phyloP scores from a whole-genome alignment of 257 asterid species.

The Schizonepeta tenuifolia region DNA sequence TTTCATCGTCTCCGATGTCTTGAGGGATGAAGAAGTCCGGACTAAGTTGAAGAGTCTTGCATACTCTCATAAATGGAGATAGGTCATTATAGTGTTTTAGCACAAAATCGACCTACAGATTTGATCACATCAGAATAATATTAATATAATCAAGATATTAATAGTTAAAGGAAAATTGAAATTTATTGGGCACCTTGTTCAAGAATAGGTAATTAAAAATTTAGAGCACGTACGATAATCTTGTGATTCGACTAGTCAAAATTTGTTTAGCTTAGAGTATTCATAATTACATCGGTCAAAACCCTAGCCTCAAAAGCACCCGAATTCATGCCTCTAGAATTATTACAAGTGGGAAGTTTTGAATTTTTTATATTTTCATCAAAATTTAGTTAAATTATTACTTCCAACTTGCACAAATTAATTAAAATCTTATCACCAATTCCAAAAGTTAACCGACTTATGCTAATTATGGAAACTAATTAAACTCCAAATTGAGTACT shows the following conservation, averaged over 20 bases:
- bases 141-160: not conserved
- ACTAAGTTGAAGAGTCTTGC: conserved; percentile 77
- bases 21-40: conserved; percentile 94
- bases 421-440: not conserved
- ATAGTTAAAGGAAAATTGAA: conserved; percentile 1
- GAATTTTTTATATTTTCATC: not conserved
- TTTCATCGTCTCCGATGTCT: conserved; percentile 71
- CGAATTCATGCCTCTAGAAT: conserved; percentile 23
- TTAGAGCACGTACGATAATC: not conserved
- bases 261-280: not conserved
- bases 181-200: not conserved
- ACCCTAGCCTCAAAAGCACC: conserved; percentile 29
- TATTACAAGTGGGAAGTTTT: conserved; percentile 22
- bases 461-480: not conserved
- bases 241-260: not conserved
- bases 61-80: conserved; percentile 74
- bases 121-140: not conserved
- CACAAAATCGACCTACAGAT: conserved; percentile 71
- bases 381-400: conserved; percentile 19
- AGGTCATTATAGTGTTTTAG: conserved; percentile 69
- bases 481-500: conserved; percentile 13
- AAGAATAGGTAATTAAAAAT: not conserved
- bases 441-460: not conserved
- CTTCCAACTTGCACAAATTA: not conserved
- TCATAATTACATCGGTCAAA: conserved; percentile 23